Conservation (phyloP, 2,329 filamentous ascomycete species). For the Aspergillus proliferans region DNA sequence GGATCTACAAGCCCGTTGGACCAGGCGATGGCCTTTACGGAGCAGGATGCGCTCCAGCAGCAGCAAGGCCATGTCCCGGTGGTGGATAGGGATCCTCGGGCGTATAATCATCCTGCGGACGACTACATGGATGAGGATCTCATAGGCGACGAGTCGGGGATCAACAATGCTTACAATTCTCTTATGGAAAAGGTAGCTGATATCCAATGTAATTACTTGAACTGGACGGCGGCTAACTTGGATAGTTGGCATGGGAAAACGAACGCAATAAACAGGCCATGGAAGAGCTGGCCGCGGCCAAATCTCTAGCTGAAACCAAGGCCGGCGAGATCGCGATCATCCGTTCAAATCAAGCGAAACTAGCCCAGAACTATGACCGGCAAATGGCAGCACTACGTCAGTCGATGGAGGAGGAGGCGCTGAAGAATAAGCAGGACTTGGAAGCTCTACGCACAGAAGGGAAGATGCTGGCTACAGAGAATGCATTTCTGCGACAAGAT, state of each 20-base stretch:
- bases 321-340: conserved; percentile 58
- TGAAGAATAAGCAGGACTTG: conserved; percentile 50
- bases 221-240: conserved; percentile 5
- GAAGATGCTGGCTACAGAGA: conserved; percentile 53
- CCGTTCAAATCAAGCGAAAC: conserved; percentile 51
- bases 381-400: conserved; percentile 49
- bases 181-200: conserved; percentile 22
- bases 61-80: conserved; percentile 13
- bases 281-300: conserved; percentile 34
- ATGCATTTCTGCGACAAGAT: conserved; percentile 56
- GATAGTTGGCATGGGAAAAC: conserved; percentile 34
- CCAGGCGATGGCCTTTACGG: conserved; percentile 6
- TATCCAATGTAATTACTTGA: not conserved
- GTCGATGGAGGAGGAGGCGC: conserved; percentile 47
- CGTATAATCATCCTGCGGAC: not conserved
- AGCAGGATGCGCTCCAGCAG: conserved; percentile 3
- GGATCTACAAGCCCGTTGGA: conserved; percentile 7
- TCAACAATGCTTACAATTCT: conserved; percentile 7
- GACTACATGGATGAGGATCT: not conserved
- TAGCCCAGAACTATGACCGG: conserved; percentile 48
- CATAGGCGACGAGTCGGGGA: not conserved
- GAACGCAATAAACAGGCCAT: conserved; percentile 34
- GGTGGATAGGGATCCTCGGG: conserved; percentile 14
- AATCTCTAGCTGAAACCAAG: conserved; percentile 43
- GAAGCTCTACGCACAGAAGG: conserved; percentile 49